Conservation (phyloP, 2,329 filamentous ascomycete genomes). For the Emydomyces testavorans region DNA sequence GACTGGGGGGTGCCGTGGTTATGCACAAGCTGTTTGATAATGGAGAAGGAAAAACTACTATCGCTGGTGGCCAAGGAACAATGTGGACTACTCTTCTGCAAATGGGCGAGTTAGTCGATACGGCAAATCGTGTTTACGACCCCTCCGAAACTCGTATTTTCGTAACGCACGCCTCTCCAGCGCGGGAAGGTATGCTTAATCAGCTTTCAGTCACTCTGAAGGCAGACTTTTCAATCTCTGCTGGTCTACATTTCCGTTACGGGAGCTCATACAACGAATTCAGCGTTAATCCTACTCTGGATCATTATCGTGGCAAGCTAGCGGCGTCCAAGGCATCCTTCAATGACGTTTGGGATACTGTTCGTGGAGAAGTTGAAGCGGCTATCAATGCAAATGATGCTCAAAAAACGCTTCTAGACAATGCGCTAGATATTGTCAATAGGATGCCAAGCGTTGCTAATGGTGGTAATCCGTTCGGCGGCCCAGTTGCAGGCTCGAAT, state of each 20-base stretch:
- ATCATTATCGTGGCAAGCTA: conserved; percentile 97
- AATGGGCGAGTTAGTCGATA: conserved; percentile 97
- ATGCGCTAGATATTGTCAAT: conserved; percentile 84
- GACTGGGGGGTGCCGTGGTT: conserved; percentile 88
- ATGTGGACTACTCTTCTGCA: conserved; percentile 99
- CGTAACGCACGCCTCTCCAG: conserved; percentile 91
- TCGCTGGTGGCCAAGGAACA: conserved; percentile 93
- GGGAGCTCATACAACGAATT: conserved; percentile 99
- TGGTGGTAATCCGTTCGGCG: conserved; percentile 92
- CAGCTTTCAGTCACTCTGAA: conserved; percentile 95
- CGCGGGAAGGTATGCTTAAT: conserved; percentile 90
- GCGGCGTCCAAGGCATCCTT: conserved; percentile 97
- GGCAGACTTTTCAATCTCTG: conserved; percentile 95
- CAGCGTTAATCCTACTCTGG: conserved; percentile 92
- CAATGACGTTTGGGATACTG: conserved; percentile 98
- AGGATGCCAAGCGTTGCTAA: conserved; percentile 96
- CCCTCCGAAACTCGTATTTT: conserved; percentile 95
- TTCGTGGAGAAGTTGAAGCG: conserved; percentile 88
- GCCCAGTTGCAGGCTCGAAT: conserved; percentile 58
- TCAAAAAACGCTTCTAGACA: conserved; percentile 81
- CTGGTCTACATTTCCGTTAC: conserved; percentile 94
- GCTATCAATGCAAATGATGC: conserved; percentile 88
- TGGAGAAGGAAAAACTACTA: conserved; percentile 92
- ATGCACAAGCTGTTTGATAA: conserved; percentile 99
- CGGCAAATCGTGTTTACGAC: conserved; percentile 94